phyloP scores from a whole-genome alignment of 495 filamentous ascomycete species.

The Chaetomidium leptoderma region DNA sequence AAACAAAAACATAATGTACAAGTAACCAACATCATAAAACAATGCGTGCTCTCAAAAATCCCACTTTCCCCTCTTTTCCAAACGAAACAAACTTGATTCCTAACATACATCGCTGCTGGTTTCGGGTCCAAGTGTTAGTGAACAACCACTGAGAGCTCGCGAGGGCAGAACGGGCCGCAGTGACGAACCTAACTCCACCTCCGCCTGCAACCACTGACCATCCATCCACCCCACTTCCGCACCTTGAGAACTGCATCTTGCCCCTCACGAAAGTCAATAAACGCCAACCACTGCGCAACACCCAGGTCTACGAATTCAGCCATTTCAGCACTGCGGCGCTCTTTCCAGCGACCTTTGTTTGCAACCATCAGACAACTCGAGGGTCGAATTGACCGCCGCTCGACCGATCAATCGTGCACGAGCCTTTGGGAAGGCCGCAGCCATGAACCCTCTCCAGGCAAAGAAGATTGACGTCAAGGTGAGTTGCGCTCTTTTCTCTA shows the following conservation, averaged over 20 bases:
- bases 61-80: too few species aligned
- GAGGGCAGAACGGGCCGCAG: not conserved
- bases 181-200: conserved; percentile 10
- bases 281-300: not conserved
- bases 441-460: conserved; percentile 92
- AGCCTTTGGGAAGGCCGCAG: conserved; percentile 25
- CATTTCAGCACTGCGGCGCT: not conserved
- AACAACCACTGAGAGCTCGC: not conserved
- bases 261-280: not conserved
- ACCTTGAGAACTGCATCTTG: not conserved
- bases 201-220: not conserved
- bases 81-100: too few species aligned
- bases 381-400: not conserved
- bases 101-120: too few species aligned
- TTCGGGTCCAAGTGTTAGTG: conserved; percentile 2
- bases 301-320: not conserved
- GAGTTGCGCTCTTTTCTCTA: conserved; percentile 38
- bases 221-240: conserved; percentile 12
- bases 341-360: not conserved
- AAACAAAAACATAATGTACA: too few species aligned
- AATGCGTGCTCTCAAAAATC: too few species aligned
- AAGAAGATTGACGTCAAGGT: conserved; percentile 96
- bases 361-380: not conserved
- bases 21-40: too few species aligned
- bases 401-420: not conserved